phyloP scores from a whole-genome alignment of 208 protist genomes.

The Zelonia costaricensis region DNA sequence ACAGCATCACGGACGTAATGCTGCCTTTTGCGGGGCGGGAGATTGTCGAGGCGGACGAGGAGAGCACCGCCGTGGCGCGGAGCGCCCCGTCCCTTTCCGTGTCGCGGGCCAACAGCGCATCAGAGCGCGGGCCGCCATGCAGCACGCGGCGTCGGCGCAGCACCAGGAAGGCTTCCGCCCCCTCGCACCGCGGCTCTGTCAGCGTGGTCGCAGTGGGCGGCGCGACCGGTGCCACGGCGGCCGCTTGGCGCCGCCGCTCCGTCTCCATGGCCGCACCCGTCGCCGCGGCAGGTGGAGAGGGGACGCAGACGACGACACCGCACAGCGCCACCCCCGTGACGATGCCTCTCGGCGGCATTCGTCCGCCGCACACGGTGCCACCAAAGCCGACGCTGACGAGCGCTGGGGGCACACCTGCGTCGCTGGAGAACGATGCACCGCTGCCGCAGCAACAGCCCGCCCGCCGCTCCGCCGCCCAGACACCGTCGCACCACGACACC shows the following conservation, averaged over 20 bases:
- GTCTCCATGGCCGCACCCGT: no score
- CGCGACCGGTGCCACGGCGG: background rate
- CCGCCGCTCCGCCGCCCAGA: conserved; percentile 1
- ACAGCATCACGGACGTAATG: conserved; percentile 17
- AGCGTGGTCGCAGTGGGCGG: background rate
- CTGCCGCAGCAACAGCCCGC: background rate
- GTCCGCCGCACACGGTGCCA: no score
- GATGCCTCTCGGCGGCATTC: no score
- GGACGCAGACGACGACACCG: no score
- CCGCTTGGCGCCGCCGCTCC: no score
- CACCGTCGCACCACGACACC: conserved; percentile 4
- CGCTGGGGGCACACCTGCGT: background rate
- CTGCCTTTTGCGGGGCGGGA: conserved; percentile 23
- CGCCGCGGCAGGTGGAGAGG: no score
- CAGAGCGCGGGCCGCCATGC: background rate
- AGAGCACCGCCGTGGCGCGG: background rate
- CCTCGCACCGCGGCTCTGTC: background rate
- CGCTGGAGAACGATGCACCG: background rate
- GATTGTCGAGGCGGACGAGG: conserved; percentile 24
- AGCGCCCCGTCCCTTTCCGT: background rate
- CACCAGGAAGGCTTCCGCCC: background rate
- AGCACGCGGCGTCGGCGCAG: background rate
- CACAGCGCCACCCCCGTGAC: no score
- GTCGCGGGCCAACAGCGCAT: background rate
- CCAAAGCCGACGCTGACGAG: no score